phyloP scores from a whole-genome alignment of 176 grass and related monocot species.

The maize (Zea mays) region Zm-B73-REFERENCE-NAM-5.0 NC_050099.1:187921501-187922000 shows the following conservation, averaged over 20 bases:
- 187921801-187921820: too few relatives aligned
- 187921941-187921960: too few relatives aligned
- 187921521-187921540: slow-evolving; percentile 2
- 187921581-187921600: neutral
- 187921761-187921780: neutral
- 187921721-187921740: neutral
- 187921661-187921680: neutral
- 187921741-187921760: neutral
- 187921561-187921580: neutral
- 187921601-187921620: neutral
- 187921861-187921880: too few relatives aligned
- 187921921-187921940: too few relatives aligned
- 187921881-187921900: too few relatives aligned
- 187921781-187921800: too few relatives aligned
- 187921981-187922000: too few relatives aligned
- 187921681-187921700: neutral
- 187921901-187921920: too few relatives aligned
- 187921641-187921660: neutral
- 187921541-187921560: neutral
- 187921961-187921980: too few relatives aligned
- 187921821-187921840: too few relatives aligned
- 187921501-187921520: slow-evolving; percentile 11
- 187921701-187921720: neutral
- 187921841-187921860: too few relatives aligned
- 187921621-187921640: neutral